Evolutionary conservation across 208 protist genomes (phyloP).

Genomic region (Phytomonas francai): DNA sequence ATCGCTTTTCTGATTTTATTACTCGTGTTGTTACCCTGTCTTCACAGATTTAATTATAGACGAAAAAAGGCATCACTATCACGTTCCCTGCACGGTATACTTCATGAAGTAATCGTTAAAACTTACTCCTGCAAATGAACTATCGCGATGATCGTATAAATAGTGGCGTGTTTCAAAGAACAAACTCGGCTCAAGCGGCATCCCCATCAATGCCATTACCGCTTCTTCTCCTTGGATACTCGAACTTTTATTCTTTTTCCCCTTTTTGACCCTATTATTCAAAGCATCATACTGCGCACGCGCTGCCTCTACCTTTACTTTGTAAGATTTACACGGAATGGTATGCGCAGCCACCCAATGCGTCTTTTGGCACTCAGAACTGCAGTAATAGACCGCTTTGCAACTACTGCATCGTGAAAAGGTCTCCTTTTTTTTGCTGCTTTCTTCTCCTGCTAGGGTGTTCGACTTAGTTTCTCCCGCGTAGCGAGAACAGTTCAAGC

Average conservation of each 20-base stretch:
- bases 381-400: slow-evolving; percentile 79
- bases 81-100: slow-evolving; percentile 51
- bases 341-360: slow-evolving; percentile 58
- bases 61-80: too few relatives aligned
- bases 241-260: slow-evolving; percentile 10
- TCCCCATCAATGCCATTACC: slow-evolving; percentile 42
- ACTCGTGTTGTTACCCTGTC: slow-evolving; percentile 1
- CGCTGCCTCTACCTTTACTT: slow-evolving; percentile 30
- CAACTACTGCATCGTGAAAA: slow-evolving; percentile 73
- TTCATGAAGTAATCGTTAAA: slow-evolving; percentile 82
- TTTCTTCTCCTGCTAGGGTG: slow-evolving; percentile 4
- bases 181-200: slow-evolving; percentile 57
- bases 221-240: slow-evolving; percentile 12
- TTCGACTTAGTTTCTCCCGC: too few relatives aligned
- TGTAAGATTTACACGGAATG: slow-evolving; percentile 50
- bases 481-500: slow-evolving; percentile 48
- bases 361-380: slow-evolving; percentile 45
- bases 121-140: slow-evolving; percentile 36
- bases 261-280: slow-evolving; percentile 20
- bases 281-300: slow-evolving; percentile 39
- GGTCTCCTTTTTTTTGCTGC: slow-evolving; percentile 3
- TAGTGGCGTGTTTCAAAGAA: slow-evolving; percentile 70
- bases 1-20: background rate
- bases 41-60: too few relatives aligned
- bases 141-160: slow-evolving; percentile 64